Percentiles rank a stretch among this genome's conserved stretches.
phyloP scores from a whole-genome alignment of 495 filamentous ascomycete genomes.

The Daldinia concentrica region DNA sequence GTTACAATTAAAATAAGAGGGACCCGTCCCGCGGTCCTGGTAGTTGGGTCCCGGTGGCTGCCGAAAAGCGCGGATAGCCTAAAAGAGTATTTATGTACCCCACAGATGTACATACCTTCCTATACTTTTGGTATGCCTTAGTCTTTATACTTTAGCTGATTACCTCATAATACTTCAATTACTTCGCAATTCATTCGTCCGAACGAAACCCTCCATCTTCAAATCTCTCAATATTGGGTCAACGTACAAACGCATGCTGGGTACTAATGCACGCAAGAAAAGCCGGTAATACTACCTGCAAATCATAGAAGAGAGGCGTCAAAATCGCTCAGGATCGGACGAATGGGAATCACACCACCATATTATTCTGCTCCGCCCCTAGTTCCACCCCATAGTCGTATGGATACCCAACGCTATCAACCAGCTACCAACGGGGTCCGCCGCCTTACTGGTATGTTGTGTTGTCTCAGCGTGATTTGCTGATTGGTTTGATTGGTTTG shows the following conservation, averaged over 20 bases:
- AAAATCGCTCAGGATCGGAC: constrained; percentile 34
- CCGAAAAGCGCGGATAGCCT: constrained; percentile 1
- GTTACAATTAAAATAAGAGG: constrained; percentile 6
- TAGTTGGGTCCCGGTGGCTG: constrained; percentile 20
- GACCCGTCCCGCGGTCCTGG: constrained; percentile 23
- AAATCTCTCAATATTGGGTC: background rate
- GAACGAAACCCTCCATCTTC: background rate
- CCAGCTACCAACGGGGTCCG: constrained; percentile 9
- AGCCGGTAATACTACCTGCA: constrained; percentile 11
- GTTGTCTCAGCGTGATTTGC: constrained; percentile 30
- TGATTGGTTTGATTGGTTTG: constrained; percentile 20
- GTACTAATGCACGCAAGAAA: constrained; percentile 5
- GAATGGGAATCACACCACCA: constrained; percentile 41
- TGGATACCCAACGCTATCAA: constrained; percentile 32
- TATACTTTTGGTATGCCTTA: background rate
- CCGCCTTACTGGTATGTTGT: constrained; percentile 30
- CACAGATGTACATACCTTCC: background rate
- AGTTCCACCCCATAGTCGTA: constrained; percentile 33
- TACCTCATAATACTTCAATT: no score
- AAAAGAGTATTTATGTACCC: background rate
- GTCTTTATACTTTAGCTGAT: no score
- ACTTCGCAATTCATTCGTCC: constrained; percentile 4
- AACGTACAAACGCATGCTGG: background rate
- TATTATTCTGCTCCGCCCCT: constrained; percentile 19
- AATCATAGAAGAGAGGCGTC: constrained; percentile 22